A percentile compares a stretch with the other conserved stretches of the same genome.
These are phyloP conservation scores for Populus deltoides DNA, from an alignment of 345 rosid species.

Conservation along the genomic window DNA sequence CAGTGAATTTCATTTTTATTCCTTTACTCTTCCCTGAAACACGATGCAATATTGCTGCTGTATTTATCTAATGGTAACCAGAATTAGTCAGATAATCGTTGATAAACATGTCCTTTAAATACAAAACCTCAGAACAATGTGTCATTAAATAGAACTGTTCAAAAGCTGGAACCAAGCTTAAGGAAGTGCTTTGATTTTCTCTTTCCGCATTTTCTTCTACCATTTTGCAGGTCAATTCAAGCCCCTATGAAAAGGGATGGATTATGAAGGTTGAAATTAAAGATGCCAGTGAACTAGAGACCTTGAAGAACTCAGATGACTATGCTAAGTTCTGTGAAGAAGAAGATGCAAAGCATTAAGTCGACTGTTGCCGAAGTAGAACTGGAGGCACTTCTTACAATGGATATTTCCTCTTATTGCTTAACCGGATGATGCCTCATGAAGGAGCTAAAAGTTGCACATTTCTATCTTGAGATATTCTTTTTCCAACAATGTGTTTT, in stretches of 20 bases:
- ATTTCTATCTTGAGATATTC: neutral
- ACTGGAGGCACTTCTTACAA: neutral
- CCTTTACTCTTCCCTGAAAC: neutral
- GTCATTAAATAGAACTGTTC: neutral
- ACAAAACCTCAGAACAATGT: neutral
- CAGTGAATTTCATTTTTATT: neutral
- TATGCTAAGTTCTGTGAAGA: conserved; percentile 92
- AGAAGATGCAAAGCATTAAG: conserved; percentile 83
- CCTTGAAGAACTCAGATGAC: conserved; percentile 70
- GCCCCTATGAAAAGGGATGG: conserved; percentile 87
- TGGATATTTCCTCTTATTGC: neutral
- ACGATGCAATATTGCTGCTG: neutral
- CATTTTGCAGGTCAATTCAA: conserved; percentile 61
- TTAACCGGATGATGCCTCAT: neutral
- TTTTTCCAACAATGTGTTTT: neutral
- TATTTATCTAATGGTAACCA: neutral
- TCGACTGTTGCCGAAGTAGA: conserved; percentile 3
- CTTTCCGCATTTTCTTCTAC: neutral
- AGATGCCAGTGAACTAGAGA: conserved; percentile 52
- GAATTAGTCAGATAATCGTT: neutral
- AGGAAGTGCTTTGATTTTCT: neutral
- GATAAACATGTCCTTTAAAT: neutral
- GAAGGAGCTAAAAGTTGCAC: neutral
- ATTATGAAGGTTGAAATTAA: conserved; percentile 70
- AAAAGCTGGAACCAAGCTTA: neutral